These are phyloP conservation scores for Emydomyces testavorans DNA, from an alignment of 2,329 filamentous ascomycete genomes.

Conservation along the genomic window DNA sequence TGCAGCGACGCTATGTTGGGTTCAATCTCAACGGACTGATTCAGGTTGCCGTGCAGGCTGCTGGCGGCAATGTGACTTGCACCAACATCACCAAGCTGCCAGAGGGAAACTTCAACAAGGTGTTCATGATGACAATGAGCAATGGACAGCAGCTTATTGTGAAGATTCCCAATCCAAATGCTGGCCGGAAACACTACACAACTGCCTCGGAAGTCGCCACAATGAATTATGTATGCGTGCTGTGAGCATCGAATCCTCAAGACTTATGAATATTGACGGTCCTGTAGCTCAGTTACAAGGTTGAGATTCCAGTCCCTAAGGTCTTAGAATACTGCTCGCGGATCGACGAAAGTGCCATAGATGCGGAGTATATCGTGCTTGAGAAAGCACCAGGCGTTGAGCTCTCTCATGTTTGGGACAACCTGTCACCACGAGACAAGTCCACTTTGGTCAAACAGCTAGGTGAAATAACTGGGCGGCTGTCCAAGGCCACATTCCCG, in stretches of 20 bases:
- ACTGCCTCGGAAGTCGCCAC: constrained; percentile 15
- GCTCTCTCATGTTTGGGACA: constrained; percentile 18
- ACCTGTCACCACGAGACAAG: constrained; percentile 19
- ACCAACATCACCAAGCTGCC: constrained; percentile 21
- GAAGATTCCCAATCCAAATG: constrained; percentile 13
- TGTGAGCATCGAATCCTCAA: too few species aligned
- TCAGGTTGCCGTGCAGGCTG: constrained; percentile 24
- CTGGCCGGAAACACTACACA: constrained; percentile 1
- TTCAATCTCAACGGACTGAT: constrained; percentile 28
- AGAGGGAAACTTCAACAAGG: constrained; percentile 25
- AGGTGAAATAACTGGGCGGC: constrained; percentile 17
- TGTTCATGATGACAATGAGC: constrained; percentile 22
- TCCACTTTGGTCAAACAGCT: constrained; percentile 18
- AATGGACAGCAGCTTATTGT: constrained; percentile 12
- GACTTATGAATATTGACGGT: too few species aligned
- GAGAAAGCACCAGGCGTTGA: constrained; percentile 16
- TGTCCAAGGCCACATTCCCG: constrained; percentile 17
- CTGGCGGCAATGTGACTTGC: constrained; percentile 21
- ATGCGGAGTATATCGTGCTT: constrained; percentile 20
- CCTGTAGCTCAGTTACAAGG: constrained; percentile 31
- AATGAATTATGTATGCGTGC: constrained; percentile 20
- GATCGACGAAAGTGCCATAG: constrained; percentile 15
- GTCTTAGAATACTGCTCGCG: constrained; percentile 17
- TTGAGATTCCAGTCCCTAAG: constrained; percentile 19
- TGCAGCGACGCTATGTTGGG: constrained; percentile 23